Evolutionary conservation across 768 basidiomycete genomes (phyloP).

Genomic region (Termitomyces sp.): DNA sequence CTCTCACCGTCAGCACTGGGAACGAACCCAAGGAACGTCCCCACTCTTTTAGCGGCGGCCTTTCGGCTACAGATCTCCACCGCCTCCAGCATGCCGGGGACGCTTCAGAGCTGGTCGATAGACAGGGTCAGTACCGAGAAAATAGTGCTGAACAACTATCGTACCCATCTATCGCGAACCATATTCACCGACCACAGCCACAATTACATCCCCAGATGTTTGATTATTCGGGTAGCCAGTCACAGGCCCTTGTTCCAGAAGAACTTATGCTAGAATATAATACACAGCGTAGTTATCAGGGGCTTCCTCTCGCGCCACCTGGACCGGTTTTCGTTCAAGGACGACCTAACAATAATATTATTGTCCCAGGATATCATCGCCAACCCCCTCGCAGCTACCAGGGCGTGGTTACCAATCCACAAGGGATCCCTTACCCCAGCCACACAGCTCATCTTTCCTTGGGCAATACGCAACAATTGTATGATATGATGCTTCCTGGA

Average conservation of each 20-base stretch:
- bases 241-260: slow-evolving; percentile 30
- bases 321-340: slow-evolving; percentile 44
- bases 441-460: slow-evolving; percentile 66
- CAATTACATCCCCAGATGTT: slow-evolving; percentile 42
- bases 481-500: slow-evolving; percentile 72
- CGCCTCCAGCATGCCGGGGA: slow-evolving; percentile 70
- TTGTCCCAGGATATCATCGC: slow-evolving; percentile 56
- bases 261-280: slow-evolving; percentile 53
- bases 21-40: slow-evolving; percentile 70
- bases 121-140: slow-evolving; percentile 46
- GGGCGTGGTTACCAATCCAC: slow-evolving; percentile 45
- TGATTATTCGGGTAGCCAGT: slow-evolving; percentile 38
- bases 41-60: slow-evolving; percentile 76
- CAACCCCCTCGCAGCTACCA: slow-evolving; percentile 57
- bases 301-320: slow-evolving; percentile 21
- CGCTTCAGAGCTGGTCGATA: slow-evolving; percentile 28
- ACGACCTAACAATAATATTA: slow-evolving; percentile 44
- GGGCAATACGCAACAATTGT: slow-evolving; percentile 71
- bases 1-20: slow-evolving; percentile 46
- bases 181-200: slow-evolving; percentile 49
- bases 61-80: slow-evolving; percentile 68
- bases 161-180: slow-evolving; percentile 65
- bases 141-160: slow-evolving; percentile 40
- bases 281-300: slow-evolving; percentile 47
- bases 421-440: slow-evolving; percentile 46